Evolutionary conservation across 1,139 yeast species (phyloP), one percentile per base, ranked within the genome.

Genomic region (Pichia sp.): DNA sequence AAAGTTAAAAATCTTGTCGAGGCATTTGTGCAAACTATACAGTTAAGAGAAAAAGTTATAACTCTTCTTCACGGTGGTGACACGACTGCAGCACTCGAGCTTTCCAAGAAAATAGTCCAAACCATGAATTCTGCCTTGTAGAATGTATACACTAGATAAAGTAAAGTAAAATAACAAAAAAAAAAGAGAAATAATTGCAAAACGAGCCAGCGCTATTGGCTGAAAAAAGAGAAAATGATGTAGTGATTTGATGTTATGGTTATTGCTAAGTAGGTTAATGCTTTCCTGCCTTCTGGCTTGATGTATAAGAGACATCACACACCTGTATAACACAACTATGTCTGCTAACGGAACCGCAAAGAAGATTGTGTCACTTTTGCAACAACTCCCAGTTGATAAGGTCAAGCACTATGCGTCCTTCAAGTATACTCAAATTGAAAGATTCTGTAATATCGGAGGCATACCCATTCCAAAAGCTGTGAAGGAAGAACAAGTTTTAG

Each of bases 391-490:
- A 16, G 71, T 75, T 50, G 91, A 82, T 51, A 70, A 79, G 47
- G 68, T 83, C 45, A 72, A 72, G 51, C 86, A 80, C 55, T 70
- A 78, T 51, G 74, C 82, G 0, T 78, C 85, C 9, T 80, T 82
- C 61, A 82, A 78, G 54, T 80, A 76, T 31, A 57, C 72, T 0
- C 91, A 82, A 59, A 63, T 81, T 28, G 77, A 70, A 68, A 61
- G 87, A 54, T 72, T 70, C 44, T 65, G 69, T 51, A 63, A 65
- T 19, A 57, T 73, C 11, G 76, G 76, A 3, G 74, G 74, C 5
- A 39, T 68, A 37, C 60, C 54, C 11, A 49, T 51, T 31, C 56
- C 56, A 33, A 58, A 50, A 43, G 43, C 50, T 5, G 45, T 58
- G 4, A 46, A 50, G 19, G 56, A 54, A 11, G 64, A 59, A 30